A percentile compares a stretch with the other conserved stretches of the same genome.
Evolutionary conservation across 2,329 filamentous ascomycete species (phyloP).

Genomic region (Pseudopyrenochaeta lycopersici): DNA sequence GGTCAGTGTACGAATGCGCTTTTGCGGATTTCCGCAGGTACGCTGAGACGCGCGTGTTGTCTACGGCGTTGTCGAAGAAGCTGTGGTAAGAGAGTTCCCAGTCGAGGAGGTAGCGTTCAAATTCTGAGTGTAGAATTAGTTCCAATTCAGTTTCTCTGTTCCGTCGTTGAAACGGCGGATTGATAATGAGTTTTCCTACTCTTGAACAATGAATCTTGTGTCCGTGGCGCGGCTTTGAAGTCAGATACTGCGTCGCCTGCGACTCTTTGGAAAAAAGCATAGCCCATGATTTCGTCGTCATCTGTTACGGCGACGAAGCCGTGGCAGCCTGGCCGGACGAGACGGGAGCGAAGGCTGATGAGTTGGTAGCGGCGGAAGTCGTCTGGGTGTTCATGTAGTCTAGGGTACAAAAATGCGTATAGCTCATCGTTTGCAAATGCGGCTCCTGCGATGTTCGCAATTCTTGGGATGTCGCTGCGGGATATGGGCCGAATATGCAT

Average conservation of each 20-base stretch:
- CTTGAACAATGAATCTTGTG: too few relatives aligned
- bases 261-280: constrained; percentile 19
- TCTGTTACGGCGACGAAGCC: constrained; percentile 26
- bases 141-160: too few relatives aligned
- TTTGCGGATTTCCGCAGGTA: neutral
- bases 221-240: too few relatives aligned
- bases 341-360: constrained; percentile 21
- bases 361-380: constrained; percentile 22
- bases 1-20: constrained; percentile 7
- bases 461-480: constrained; percentile 20
- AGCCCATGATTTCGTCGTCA: constrained; percentile 19
- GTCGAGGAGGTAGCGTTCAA: constrained; percentile 6
- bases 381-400: constrained; percentile 21
- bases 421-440: constrained; percentile 28
- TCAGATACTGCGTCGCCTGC: constrained; percentile 1
- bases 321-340: constrained; percentile 19
- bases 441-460: constrained; percentile 12
- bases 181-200: too few relatives aligned
- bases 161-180: too few relatives aligned
- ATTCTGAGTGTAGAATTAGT: neutral
- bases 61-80: neutral
- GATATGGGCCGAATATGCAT: constrained; percentile 27
- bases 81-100: neutral
- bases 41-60: neutral
- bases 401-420: constrained; percentile 25